Evolutionary conservation across 2,329 filamentous ascomycete species (phyloP), one percentile per base, ranked within the genome.

Genomic region (Pseudocercospora vitis): DNA sequence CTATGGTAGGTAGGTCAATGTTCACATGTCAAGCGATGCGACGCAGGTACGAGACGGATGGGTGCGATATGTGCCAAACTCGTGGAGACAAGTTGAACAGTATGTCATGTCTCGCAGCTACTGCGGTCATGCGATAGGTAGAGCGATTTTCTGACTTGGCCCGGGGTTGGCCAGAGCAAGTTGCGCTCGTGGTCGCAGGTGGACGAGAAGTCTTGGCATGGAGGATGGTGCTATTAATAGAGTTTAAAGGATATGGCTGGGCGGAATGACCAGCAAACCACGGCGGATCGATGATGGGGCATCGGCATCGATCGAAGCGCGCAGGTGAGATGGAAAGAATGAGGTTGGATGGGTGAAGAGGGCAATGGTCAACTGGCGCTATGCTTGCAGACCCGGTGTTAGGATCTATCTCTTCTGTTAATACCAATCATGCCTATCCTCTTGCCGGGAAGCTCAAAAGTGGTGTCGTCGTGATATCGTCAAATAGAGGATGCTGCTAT

Each of bases 391-490:
- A 29, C 26, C 26, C 26, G 26, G 6, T 7, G 26, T 7, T 29
- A 5, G 32, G 32, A 35, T 35, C 32, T 35, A 16, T 35, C 26
- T 29, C 11, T 29, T 11, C 32, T 35, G 32, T 35, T n/a, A 35
- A 35, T 35, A 8, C 14, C 32, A 35, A 35, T 35, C 32, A 35
- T 35, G 32, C 32, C 32, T 35, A 35, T 35, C 32, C 32, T n/a
- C 7, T 35, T 7, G 5, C 14, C 32, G 28, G 39, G 39, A 44
- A 44, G 23, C 39, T 44, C 39, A 44, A 44, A 44, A n/a, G n/a
- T n/a, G n/a, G n/a, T n/a, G n/a, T n/a, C n/a, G 42, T 45, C 42
- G 24, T 45, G 14, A 45, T 45, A 19, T 45, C 42, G 42, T 45
- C 7, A 45, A 45, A 28, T 6, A 26, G 4, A 45, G 40, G 40